phyloP scores from a whole-genome alignment of 2,329 filamentous ascomycete genomes.

The Fusarium penzigii region DNA sequence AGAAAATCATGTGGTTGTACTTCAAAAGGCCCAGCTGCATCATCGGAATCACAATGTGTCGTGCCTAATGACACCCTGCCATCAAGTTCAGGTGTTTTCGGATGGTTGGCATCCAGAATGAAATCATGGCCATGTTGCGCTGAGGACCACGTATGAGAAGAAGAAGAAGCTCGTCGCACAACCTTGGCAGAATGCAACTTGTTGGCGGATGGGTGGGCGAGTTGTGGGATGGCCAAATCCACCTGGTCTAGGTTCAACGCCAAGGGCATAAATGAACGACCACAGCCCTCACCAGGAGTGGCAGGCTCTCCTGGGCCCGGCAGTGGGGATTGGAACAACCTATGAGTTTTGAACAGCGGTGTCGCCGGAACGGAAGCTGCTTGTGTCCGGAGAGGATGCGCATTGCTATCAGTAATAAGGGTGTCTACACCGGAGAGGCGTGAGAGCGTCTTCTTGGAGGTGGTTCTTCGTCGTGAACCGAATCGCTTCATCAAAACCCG shows the following conservation, averaged over 20 bases:
- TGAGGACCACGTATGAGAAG: constrained; percentile 19
- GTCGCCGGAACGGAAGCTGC: constrained; percentile 25
- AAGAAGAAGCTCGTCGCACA: constrained; percentile 16
- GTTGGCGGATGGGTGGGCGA: constrained; percentile 1
- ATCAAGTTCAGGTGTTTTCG: constrained; percentile 9
- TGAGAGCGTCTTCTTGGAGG: constrained; percentile 15
- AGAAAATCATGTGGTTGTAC: constrained; percentile 7
- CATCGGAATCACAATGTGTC: constrained; percentile 11
- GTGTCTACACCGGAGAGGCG: constrained; percentile 11
- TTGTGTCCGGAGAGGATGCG: constrained; percentile 5
- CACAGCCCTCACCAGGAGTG: constrained; percentile 8
- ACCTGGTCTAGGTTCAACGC: constrained; percentile 19
- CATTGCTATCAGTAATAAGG: background rate
- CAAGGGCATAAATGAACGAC: constrained; percentile 12
- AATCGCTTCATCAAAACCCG: constrained; percentile 45
- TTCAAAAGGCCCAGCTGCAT: constrained; percentile 3
- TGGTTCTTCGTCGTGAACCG: constrained; percentile 16
- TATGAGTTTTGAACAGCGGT: constrained; percentile 35
- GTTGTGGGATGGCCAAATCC: constrained; percentile 4
- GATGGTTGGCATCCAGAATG: background rate
- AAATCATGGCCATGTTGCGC: constrained; percentile 17
- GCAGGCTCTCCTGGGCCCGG: constrained; percentile 14
- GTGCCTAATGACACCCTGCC: constrained; percentile 11
- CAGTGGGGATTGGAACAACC: constrained; percentile 33
- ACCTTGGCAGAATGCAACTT: constrained; percentile 16